Percentiles rank a stretch among this genome's conserved stretches.
Evolutionary conservation across 495 filamentous ascomycete genomes (phyloP).

Genomic region (Aspergillus diversus): DNA sequence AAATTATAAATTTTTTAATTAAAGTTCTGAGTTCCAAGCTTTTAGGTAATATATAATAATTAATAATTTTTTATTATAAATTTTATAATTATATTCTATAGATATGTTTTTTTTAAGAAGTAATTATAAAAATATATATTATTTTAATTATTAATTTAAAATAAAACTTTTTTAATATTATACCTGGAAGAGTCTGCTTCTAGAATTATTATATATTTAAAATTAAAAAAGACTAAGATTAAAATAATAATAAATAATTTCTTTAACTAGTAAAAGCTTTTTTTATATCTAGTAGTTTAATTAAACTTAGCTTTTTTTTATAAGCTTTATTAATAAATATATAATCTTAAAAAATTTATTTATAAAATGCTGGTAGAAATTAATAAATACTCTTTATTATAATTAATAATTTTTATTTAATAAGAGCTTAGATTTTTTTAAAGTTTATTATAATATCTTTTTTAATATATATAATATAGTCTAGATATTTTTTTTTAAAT

Average conservation of each 20-base stretch:
- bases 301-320: too few species aligned
- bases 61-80: conserved; percentile 10
- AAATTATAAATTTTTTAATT: conserved; percentile 6
- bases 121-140: too few species aligned
- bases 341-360: too few species aligned
- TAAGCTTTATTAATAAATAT: too few species aligned
- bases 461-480: conserved; percentile 7
- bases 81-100: too few species aligned
- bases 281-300: neutral
- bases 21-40: conserved; percentile 5
- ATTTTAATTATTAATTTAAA: conserved; percentile 9
- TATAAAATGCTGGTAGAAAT: too few species aligned
- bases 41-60: conserved; percentile 10
- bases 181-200: conserved; percentile 1
- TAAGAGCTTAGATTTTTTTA: too few species aligned
- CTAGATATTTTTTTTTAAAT: conserved; percentile 1
- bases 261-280: too few species aligned
- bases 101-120: too few species aligned
- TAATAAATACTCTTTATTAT: neutral
- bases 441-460: conserved; percentile 2
- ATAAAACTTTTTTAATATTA: conserved; percentile 12
- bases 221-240: too few species aligned
- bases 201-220: conserved; percentile 7
- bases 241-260: too few species aligned
- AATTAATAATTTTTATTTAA: too few species aligned